These are phyloP conservation scores for Fusarium solani-melongenae DNA, from an alignment of 2,329 filamentous ascomycete genomes.

Conservation along the genomic window DNA sequence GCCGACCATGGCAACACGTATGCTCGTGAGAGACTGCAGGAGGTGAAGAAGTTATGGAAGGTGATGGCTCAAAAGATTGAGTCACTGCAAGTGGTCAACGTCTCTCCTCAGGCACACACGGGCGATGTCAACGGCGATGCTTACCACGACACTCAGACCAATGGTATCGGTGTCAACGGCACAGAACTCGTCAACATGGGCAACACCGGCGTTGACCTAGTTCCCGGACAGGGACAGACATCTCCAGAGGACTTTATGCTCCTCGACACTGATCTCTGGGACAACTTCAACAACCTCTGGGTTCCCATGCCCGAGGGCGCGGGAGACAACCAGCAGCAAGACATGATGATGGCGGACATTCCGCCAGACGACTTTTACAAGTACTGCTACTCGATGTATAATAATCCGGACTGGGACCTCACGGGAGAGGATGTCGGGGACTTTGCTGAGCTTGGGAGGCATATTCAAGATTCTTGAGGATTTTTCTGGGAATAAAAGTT, in stretches of 20 bases:
- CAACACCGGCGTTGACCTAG: background rate
- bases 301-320: constrained; percentile 30
- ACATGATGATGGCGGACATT: constrained; percentile 39
- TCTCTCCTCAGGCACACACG: constrained; percentile 27
- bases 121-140: constrained; percentile 5
- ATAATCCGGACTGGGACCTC: constrained; percentile 43
- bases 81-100: constrained; percentile 38
- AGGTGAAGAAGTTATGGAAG: constrained; percentile 40
- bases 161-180: background rate
- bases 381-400: constrained; percentile 44
- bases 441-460: constrained; percentile 42
- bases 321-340: constrained; percentile 33
- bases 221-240: constrained; percentile 16
- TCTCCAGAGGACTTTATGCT: constrained; percentile 36
- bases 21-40: constrained; percentile 39
- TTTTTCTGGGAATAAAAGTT: constrained; percentile 5
- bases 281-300: constrained; percentile 43
- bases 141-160: background rate
- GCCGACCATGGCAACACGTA: constrained; percentile 43
- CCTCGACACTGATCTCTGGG: constrained; percentile 42
- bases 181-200: background rate
- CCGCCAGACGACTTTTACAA: constrained; percentile 43
- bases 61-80: constrained; percentile 42
- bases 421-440: constrained; percentile 43
- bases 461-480: constrained; percentile 40